Base-by-base conservation (phyloP, 1,139 yeast species). In the Blastobotrys indianensis region DNA sequence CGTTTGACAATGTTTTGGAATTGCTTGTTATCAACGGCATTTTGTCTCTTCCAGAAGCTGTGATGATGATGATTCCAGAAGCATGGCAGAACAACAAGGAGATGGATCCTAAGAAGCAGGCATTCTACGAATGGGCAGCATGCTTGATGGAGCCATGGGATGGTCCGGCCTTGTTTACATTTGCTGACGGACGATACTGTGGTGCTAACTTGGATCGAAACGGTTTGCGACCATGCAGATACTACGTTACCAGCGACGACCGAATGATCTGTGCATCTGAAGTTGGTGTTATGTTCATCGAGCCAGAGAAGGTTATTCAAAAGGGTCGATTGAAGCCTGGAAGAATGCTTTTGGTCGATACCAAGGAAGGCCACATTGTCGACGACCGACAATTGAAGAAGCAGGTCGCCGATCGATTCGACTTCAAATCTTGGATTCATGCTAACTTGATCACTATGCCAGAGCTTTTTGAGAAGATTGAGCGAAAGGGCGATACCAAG, bases 141-240 rank as follows among this genome's bases (percentile, higher is more conserved):
- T 88, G 97, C 70, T 72, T 90, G 57, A 92, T 92, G 97, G 98
- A 92, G 72, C 97, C 98, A 16, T 92, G 98, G 98, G 98, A 92
- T 70, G 98, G 98, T 56, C 98, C 98, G 32, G 97, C 97, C 36
- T 74, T 92, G 59, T 86, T 92, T 73, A 88, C 95, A 32, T 92
- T 92, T 68, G 94, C 97, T 32, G 97, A 92, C 67, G 97, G 95
- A 55, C 79, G 97, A 62, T 92, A 86, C 75, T 87, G 97, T 71
- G 98, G 98, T 72, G 98, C 98, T 45, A 90, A 90, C 66, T 77
- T 92, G 58, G 98, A 92, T 70, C 80, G 98, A 72, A 92, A 92
- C 65, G 98, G 98, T 56, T 77, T 92, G 61, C 84, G 98, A 72
- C 98, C 98, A 40, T 92, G 98, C 73, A 87, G 98, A 67, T 92